phyloP scores from a whole-genome alignment of 345 rosid genomes.

The Eucalyptus melliodora region DNA sequence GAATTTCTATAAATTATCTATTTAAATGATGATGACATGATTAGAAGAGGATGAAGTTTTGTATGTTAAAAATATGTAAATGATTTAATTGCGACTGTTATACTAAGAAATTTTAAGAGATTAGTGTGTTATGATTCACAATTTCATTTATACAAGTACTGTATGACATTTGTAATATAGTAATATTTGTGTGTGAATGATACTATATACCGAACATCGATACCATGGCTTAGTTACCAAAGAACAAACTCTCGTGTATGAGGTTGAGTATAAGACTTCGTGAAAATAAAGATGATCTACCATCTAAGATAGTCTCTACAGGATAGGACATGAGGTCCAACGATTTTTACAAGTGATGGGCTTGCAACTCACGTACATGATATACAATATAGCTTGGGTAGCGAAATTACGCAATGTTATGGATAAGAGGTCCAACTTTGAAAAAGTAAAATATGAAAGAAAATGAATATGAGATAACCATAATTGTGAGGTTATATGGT shows the following conservation, averaged over 20 bases:
- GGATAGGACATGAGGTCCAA: background rate
- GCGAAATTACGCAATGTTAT: background rate
- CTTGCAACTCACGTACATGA: background rate
- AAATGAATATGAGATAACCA: background rate
- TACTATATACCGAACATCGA: background rate
- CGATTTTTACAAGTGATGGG: background rate
- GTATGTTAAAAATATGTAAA: background rate
- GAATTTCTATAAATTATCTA: background rate
- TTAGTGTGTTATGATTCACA: background rate
- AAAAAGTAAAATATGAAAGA: background rate
- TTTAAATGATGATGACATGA: background rate
- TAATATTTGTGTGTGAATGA: background rate
- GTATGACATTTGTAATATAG: background rate
- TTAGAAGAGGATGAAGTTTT: background rate
- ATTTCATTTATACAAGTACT: background rate
- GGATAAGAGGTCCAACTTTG: background rate
- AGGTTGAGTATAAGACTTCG: background rate
- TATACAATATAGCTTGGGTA: background rate
- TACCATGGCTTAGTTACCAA: background rate
- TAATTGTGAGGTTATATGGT: background rate
- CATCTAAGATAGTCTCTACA: background rate
- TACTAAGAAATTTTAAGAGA: background rate
- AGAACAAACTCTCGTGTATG: background rate
- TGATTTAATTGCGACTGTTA: background rate
- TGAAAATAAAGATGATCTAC: background rate